Evolutionary conservation across 2,329 filamentous ascomycete species (phyloP).

Genomic region (Dactylella cylindrospora): DNA sequence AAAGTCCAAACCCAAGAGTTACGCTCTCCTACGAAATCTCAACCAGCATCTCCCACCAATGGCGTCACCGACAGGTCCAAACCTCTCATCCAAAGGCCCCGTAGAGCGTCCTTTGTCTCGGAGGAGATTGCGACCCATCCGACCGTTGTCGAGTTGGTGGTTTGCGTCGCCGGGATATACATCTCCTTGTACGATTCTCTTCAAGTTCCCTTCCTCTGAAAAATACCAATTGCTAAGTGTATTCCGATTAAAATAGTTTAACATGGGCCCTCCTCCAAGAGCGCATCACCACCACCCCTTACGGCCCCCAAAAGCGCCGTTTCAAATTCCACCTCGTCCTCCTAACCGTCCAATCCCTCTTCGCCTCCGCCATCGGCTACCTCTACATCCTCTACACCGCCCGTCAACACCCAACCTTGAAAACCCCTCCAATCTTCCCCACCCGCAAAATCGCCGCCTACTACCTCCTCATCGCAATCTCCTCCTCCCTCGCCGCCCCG

Average conservation of each 20-base stretch:
- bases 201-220: slow-evolving; percentile 3
- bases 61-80: slow-evolving; percentile 20
- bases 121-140: slow-evolving; percentile 36
- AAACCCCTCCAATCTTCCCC: slow-evolving; percentile 69
- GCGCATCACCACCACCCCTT: slow-evolving; percentile 89
- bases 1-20: slow-evolving; percentile 38
- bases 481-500: slow-evolving; percentile 66
- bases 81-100: slow-evolving; percentile 27
- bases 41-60: slow-evolving; percentile 36
- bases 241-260: slow-evolving; percentile 60
- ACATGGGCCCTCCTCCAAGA: slow-evolving; percentile 98
- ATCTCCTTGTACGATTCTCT: slow-evolving; percentile 75
- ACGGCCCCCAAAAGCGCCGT: slow-evolving; percentile 70
- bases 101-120: slow-evolving; percentile 27
- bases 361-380: slow-evolving; percentile 79
- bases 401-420: slow-evolving; percentile 50
- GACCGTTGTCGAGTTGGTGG: slow-evolving; percentile 68
- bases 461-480: slow-evolving; percentile 74
- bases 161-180: slow-evolving; percentile 94
- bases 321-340: slow-evolving; percentile 95
- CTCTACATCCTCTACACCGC: slow-evolving; percentile 74
- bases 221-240: slow-evolving; percentile 1
- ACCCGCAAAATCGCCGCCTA: slow-evolving; percentile 72
- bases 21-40: slow-evolving; percentile 36
- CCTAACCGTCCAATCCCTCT: slow-evolving; percentile 90